Evolutionary conservation across 176 grass and related monocot genomes (phyloP), one percentile per base, ranked within the genome.

Genomic region (Triticum turgidum): DNA sequence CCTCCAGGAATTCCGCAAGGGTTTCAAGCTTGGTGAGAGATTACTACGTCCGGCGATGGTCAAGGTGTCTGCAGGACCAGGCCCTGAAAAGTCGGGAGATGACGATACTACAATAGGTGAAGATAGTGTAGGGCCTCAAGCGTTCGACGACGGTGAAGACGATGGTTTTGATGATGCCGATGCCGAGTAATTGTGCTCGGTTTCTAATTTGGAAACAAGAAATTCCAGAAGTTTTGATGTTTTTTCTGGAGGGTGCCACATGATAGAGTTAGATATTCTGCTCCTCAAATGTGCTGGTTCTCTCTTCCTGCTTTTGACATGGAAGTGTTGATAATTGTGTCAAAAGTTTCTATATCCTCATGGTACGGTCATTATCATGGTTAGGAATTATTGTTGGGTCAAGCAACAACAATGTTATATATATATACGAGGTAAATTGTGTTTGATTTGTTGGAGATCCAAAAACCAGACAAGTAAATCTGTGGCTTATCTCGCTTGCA

Each of bases 1-100:
- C 78, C 81, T 92, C 84, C 97, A 99, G 87, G 94, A 99, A 90
- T 99, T 99, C 17, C 86, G 97, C 33, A 96, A 94, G 67, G 97
- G 94, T 70, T 99, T 99, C 87, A 96, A 84, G 88, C 91, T 96
- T 25, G 97, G 94, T 3, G 94, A 99, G 32, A 94, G 97, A 72
- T 65, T 99, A 58, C 70, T 99, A 61, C 92, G 92, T 2, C 94
- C 94, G 0, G 88, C 97, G 25, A 99, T 96, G 97, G 94, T 99
- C 38, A 96, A 96, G 85, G 97, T 99, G 9, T 99, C 93, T 39
- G 92, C 90, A 7, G 97, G 97, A 61, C 97, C 91, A 29, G 96
- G 91, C 27, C 93, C 96, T 56, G 84, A 82, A 27, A 92, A 92
- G 58, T 82, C 75, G 32, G 76, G 7, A 20, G 92, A 86, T 18